These are phyloP conservation scores for Baudoinia panamericana DNA, from an alignment of 495 filamentous ascomycete species.

Conservation along the genomic window DNA sequence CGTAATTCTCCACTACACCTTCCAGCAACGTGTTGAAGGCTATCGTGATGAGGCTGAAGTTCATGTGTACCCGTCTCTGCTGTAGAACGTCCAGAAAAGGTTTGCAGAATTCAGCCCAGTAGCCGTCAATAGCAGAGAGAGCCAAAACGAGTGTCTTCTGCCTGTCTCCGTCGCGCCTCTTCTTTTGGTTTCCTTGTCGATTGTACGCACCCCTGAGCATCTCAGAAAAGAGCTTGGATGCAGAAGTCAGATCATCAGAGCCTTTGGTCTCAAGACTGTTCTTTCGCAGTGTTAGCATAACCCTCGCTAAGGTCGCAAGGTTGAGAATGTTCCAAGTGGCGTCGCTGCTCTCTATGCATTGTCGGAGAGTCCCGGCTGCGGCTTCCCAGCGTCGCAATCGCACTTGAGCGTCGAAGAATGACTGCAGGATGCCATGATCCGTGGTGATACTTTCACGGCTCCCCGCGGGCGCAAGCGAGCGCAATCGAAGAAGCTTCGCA, in stretches of 20 bases:
- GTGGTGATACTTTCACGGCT: not conserved
- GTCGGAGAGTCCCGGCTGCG: conserved; percentile 32
- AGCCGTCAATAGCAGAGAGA: not conserved
- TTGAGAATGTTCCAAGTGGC: conserved; percentile 15
- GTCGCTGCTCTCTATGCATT: conserved; percentile 28
- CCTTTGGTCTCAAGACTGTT: too few relatives aligned
- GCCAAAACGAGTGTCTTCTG: not conserved
- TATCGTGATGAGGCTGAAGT: conserved; percentile 1
- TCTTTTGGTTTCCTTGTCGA: too few relatives aligned
- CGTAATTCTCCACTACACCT: conserved; percentile 36
- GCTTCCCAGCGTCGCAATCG: conserved; percentile 35
- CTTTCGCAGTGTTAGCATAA: conserved; percentile 8
- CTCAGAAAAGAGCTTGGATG: not conserved
- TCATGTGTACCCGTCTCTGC: too few relatives aligned
- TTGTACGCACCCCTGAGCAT: not conserved
- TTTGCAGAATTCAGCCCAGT: conserved; percentile 13
- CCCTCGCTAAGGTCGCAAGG: conserved; percentile 21
- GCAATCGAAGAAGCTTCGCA: conserved; percentile 25
- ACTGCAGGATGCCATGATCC: conserved; percentile 33
- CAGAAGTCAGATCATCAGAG: too few relatives aligned
- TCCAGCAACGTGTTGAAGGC: conserved; percentile 39
- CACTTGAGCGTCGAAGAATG: conserved; percentile 40
- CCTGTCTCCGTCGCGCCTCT: too few relatives aligned
- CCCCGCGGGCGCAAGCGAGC: not conserved
- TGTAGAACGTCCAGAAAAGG: not conserved